Base-by-base conservation (phyloP, 805 yeast species). In the Yamadazyma laniorum region DNA sequence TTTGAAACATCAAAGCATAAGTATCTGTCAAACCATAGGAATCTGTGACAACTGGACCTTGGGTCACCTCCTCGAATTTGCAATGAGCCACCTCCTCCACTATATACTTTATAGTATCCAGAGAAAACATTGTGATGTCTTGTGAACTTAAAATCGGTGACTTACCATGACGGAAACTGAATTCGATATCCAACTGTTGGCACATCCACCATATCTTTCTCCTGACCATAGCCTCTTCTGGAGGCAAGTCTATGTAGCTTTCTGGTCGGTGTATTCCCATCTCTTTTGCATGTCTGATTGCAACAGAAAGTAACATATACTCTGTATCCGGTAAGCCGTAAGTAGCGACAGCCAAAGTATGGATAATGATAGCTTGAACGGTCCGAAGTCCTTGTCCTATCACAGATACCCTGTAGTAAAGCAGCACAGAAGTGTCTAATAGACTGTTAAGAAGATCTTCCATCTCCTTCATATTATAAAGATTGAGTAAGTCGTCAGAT, bases 341-440 rank as follows among this genome's bases (percentile, higher is more conserved):
- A n/a, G 47, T 46, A 40, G 55, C 67, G 25, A 70, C 55, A 39
- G 63, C 72, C 5, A 56, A 40, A 1, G 71, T 51, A 29, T 82
- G 54, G 16, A 80, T 47, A 17, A 82, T 43, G 7, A 79, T 58
- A 0, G 75, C 84, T 49, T 70, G 77, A 12, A 79, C 55, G 2
- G 80, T 68, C 25, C 58, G 60, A 0, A 74, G 35, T 7, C 81
- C 82, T 43, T 75, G 81, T 42, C 75, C 72, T 16, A 70, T 50
- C 2, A 75, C 59, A 6, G 72, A 58, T 5, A 78, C 53, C 39
- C 77, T 65, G 45, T 75, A 77, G 45, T 72, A 81, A 48, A 75
- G 80, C 48, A 58, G 72, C 16, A 79, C 51, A 1, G 78, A 56
- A 28, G 53, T 47, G 42, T 46, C 47, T 3, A 16, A 22, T 12